These are phyloP conservation scores for Mycena venus DNA, from an alignment of 768 basidiomycete genomes.

Conservation along the genomic window DNA sequence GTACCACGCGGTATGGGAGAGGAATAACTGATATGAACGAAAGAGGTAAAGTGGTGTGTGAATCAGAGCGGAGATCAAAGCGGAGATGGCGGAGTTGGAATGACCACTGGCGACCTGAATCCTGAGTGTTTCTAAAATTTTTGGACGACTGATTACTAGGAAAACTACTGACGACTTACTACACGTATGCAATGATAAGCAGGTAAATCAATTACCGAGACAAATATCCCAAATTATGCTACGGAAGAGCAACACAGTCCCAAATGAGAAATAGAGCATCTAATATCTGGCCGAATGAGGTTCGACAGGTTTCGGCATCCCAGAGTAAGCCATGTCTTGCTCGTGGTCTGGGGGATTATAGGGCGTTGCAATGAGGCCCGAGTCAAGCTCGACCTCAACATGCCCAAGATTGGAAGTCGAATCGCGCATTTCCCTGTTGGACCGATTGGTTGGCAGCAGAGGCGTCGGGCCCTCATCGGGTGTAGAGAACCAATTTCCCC, in stretches of 20 bases:
- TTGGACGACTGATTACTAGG: not conserved
- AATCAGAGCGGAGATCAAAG: not conserved
- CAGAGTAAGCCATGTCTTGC: constrained; percentile 6
- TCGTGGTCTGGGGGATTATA: constrained; percentile 18
- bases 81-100: not conserved
- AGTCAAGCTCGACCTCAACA: constrained; percentile 29
- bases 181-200: too few species aligned
- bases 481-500: constrained; percentile 7
- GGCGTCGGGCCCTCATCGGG: constrained; percentile 25
- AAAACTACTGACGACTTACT: too few species aligned
- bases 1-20: not conserved
- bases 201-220: too few species aligned
- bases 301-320: constrained; percentile 19
- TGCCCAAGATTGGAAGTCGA: constrained; percentile 30
- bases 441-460: constrained; percentile 27
- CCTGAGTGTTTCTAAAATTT: too few species aligned
- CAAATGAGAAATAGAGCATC: constrained; percentile 3
- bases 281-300: constrained; percentile 13
- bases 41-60: not conserved
- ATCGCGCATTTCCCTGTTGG: not conserved
- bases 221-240: not conserved
- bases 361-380: constrained; percentile 29
- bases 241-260: constrained; percentile 16
- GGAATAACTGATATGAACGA: not conserved
- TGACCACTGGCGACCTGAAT: not conserved